Conservation (phyloP, 2,329 filamentous ascomycete species). For the Fusarium stilboides region DNA sequence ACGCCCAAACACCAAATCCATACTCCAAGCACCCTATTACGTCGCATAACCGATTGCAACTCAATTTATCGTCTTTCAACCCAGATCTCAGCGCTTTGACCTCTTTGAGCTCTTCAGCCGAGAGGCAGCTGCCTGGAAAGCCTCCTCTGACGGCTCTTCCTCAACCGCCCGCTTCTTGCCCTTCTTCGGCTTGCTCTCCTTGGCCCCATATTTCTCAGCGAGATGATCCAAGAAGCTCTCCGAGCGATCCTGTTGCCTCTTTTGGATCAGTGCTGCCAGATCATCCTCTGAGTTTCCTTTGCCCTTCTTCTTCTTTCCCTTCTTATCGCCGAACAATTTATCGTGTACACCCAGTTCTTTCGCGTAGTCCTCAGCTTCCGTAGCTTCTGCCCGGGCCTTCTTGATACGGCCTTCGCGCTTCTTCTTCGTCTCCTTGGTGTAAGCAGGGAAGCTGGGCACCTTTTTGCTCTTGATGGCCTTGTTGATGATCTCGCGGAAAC, state of each 20-base stretch:
- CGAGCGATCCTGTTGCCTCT: conserved; percentile 74
- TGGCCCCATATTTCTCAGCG: conserved; percentile 80
- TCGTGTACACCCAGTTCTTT: conserved; percentile 83
- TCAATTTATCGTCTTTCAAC: background rate
- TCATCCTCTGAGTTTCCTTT: conserved; percentile 64
- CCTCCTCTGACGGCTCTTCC: conserved; percentile 75
- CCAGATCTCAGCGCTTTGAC: conserved; percentile 35
- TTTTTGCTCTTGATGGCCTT: conserved; percentile 80
- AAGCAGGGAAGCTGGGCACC: conserved; percentile 77
- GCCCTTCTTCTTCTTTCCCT: conserved; percentile 61
- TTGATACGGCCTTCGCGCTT: conserved; percentile 72
- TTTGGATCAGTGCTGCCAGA: conserved; percentile 82
- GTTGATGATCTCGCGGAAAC: conserved; percentile 86
- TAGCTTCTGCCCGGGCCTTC: conserved; percentile 75
- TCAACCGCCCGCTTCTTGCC: conserved; percentile 70
- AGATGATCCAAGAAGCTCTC: conserved; percentile 79
- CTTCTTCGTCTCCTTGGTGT: conserved; percentile 80
- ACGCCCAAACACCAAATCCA: conserved; percentile 21
- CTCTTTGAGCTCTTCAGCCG: conserved; percentile 57
- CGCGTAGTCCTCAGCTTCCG: conserved; percentile 81
- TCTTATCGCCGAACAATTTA: conserved; percentile 72
- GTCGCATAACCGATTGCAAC: conserved; percentile 13
- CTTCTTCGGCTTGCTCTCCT: conserved; percentile 62
- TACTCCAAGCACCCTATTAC: conserved; percentile 7
- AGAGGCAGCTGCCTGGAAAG: conserved; percentile 70